phyloP scores from a whole-genome alignment of 163 green algal species.

The Trebouxiophyceae sp. region DNA sequence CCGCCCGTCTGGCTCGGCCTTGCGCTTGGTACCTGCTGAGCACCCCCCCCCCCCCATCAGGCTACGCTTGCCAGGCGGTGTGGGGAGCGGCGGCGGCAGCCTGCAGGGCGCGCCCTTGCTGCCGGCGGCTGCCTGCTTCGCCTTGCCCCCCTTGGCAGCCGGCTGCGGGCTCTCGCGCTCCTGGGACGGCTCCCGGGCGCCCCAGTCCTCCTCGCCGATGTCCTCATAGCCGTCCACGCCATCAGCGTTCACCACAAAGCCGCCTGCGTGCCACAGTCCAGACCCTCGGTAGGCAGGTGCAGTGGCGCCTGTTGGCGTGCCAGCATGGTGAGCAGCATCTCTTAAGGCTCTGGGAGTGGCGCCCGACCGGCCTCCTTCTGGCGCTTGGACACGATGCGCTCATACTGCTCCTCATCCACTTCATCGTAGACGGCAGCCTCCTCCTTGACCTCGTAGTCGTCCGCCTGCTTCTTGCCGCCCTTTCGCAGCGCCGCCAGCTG shows the following conservation, averaged over 20 bases:
- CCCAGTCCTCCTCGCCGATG: conserved; percentile 79
- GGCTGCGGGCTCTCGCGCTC: neutral
- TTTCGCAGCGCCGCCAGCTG: neutral
- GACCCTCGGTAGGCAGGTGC: neutral
- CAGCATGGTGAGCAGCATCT: neutral
- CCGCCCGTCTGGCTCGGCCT: neutral
- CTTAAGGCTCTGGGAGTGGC: neutral
- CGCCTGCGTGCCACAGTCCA: conserved; percentile 30
- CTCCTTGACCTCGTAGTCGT: conserved; percentile 44
- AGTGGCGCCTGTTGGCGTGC: neutral
- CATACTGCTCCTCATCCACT: conserved; percentile 86
- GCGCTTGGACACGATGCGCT: conserved; percentile 71
- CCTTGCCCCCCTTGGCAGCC: neutral
- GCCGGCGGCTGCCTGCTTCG: neutral
- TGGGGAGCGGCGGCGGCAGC: too few species aligned
- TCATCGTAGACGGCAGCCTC: conserved; percentile 86
- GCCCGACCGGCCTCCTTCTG: conserved; percentile 61
- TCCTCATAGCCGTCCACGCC: conserved; percentile 66
- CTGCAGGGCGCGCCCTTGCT: neutral
- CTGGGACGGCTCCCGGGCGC: neutral
- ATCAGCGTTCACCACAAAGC: conserved; percentile 91
- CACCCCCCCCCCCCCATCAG: neutral
- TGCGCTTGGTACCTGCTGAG: neutral
- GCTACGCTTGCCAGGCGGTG: too few species aligned
- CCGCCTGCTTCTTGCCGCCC: conserved; percentile 20